Evolutionary conservation across 2,329 filamentous ascomycete genomes (phyloP).

Genomic region (Xylaria sp.): DNA sequence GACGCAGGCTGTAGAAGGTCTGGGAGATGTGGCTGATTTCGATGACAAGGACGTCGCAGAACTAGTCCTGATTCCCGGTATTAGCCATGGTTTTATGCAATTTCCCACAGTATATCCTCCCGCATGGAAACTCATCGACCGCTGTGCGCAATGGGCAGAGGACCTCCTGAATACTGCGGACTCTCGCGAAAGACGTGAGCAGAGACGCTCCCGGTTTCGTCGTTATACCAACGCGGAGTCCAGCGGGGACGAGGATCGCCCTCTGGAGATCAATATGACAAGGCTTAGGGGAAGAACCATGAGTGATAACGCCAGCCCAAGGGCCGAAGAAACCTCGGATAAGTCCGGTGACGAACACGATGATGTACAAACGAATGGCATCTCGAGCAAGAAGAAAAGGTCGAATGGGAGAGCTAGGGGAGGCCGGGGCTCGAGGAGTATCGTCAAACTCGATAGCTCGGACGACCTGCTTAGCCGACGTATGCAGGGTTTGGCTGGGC

Average conservation of each 20-base stretch:
- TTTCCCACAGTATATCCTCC: conserved; percentile 90
- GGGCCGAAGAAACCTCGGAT: conserved; percentile 31
- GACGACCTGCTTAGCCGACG: conserved; percentile 66
- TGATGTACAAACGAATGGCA: conserved; percentile 9
- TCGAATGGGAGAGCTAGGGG: conserved; percentile 42
- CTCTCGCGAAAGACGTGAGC: conserved; percentile 49
- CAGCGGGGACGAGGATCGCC: conserved; percentile 81
- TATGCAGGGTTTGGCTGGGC: conserved; percentile 67
- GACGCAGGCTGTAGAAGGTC: conserved; percentile 61
- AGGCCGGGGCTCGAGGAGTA: conserved; percentile 54
- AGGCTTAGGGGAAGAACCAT: conserved; percentile 48
- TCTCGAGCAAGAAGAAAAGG: conserved; percentile 42
- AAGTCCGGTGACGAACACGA: conserved; percentile 33
- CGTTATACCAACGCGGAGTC: conserved; percentile 66
- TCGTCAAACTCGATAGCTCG: conserved; percentile 65
- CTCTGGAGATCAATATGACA: conserved; percentile 81
- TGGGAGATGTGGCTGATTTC: conserved; percentile 64
- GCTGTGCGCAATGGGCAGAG: conserved; percentile 82
- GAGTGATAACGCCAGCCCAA: conserved; percentile 39
- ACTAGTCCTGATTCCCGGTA: conserved; percentile 85
- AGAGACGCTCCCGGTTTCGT: conserved; percentile 44
- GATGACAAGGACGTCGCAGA: conserved; percentile 81
- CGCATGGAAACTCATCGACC: conserved; percentile 86
- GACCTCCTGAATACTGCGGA: conserved; percentile 73
- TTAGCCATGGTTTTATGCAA: conserved; percentile 93